These are phyloP conservation scores for Globisporangium takayamanum DNA, from an alignment of 352 stramenopile genomes.

Conservation along the genomic window DNA sequence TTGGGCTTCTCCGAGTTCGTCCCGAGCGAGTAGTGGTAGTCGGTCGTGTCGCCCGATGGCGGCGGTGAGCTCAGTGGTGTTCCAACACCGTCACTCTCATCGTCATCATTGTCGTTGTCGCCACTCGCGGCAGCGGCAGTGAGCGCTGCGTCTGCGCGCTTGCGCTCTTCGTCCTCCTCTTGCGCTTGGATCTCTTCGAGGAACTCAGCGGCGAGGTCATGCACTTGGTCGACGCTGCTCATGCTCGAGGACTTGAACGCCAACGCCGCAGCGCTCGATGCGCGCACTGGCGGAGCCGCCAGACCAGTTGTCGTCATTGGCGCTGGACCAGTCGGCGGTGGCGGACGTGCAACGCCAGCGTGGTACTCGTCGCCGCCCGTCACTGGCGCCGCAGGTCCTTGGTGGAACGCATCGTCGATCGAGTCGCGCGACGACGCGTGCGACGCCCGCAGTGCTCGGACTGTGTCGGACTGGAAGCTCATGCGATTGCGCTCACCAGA, in stretches of 20 bases:
- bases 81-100: slow-evolving; percentile 9
- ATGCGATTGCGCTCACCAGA: slow-evolving; percentile 20
- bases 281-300: background rate
- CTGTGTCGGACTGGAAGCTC: slow-evolving; percentile 40
- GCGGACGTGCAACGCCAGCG: background rate
- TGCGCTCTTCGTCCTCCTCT: slow-evolving; percentile 31
- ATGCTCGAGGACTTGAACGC: slow-evolving; percentile 18
- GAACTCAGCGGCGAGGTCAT: slow-evolving; percentile 39
- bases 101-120: slow-evolving; percentile 3
- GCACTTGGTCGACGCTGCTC: slow-evolving; percentile 23
- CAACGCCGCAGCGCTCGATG: background rate
- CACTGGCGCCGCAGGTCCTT: slow-evolving; percentile 9
- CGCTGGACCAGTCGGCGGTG: background rate
- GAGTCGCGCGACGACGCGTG: slow-evolving; percentile 65
- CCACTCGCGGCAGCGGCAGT: slow-evolving; percentile 10
- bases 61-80: slow-evolving; percentile 14
- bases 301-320: background rate
- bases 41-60: slow-evolving; percentile 2
- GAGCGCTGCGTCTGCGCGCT: slow-evolving; percentile 12
- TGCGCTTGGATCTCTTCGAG: slow-evolving; percentile 42
- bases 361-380: slow-evolving; percentile 2
- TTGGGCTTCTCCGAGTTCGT: slow-evolving; percentile 8
- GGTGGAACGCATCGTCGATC: slow-evolving; percentile 64
- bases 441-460: slow-evolving; percentile 33
- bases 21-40: slow-evolving; percentile 3